A percentile compares a stretch with the other conserved stretches of the same genome.
phyloP scores from a whole-genome alignment of 331 rosid genomes.

The Acacia pycnantha region DNA sequence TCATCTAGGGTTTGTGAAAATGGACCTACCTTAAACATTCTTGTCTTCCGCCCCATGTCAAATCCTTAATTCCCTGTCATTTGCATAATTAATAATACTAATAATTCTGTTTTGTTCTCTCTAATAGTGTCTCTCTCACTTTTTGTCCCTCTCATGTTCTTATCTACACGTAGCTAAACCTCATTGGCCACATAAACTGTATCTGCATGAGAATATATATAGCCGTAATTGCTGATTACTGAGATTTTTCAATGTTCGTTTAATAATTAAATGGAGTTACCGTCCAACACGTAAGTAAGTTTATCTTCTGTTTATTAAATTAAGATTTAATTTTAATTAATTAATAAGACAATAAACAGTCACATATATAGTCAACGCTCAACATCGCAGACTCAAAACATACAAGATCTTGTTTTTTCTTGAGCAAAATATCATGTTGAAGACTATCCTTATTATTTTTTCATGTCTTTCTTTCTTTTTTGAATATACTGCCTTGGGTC shows the following conservation, averaged over 20 bases:
- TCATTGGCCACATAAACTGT: background rate
- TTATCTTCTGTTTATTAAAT: background rate
- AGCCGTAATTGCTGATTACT: background rate
- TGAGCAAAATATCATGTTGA: background rate
- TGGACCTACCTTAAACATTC: constrained; percentile 44
- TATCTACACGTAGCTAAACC: constrained; percentile 7
- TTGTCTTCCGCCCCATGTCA: constrained; percentile 40
- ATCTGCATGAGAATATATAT: background rate
- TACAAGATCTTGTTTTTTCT: no score
- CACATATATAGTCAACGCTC: background rate
- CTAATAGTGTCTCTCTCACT: background rate
- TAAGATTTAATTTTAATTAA: background rate
- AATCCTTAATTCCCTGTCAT: constrained; percentile 32
- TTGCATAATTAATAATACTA: constrained; percentile 32
- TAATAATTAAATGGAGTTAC: background rate
- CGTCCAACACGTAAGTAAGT: background rate
- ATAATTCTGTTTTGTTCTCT: constrained; percentile 26
- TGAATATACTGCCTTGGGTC: no score
- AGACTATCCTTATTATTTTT: background rate
- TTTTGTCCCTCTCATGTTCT: constrained; percentile 23
- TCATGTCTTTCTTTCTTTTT: background rate
- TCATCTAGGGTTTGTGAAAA: constrained; percentile 53
- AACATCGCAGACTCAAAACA: background rate
- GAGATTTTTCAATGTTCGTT: background rate
- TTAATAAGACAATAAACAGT: background rate